Evolutionary conservation across 306 rosid genomes (phyloP).

Genomic region (Canavalia gladiata): DNA sequence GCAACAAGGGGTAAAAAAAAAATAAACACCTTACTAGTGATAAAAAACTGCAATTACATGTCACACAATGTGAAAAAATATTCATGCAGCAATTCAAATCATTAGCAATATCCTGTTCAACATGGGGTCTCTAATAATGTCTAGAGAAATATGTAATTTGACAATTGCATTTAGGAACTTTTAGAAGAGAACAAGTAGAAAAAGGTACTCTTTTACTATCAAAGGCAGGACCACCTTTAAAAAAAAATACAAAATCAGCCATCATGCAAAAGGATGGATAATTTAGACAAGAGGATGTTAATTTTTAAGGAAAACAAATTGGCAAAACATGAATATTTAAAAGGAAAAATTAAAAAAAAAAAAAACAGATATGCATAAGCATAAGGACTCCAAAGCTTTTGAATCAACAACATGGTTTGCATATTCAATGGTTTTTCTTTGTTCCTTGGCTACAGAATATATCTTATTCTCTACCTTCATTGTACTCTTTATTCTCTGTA

Average conservation of each 20-base stretch:
- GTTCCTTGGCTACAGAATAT: background rate
- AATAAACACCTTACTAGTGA: constrained; percentile 6
- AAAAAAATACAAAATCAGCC: background rate
- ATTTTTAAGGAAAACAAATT: constrained; percentile 13
- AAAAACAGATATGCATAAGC: background rate
- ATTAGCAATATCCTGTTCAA: background rate
- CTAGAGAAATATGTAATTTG: background rate
- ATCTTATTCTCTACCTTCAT: background rate
- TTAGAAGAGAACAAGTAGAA: background rate
- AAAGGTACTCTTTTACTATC: background rate
- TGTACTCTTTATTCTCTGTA: background rate
- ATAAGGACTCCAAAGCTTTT: background rate
- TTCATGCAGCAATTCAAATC: background rate
- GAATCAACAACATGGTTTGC: background rate
- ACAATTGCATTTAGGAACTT: background rate
- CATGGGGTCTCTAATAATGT: too few species aligned
- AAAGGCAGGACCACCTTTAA: background rate
- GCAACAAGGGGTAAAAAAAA: background rate
- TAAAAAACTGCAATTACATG: constrained; percentile 19
- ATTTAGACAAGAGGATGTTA: background rate
- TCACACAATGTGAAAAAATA: background rate
- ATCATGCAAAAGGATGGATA: too few species aligned
- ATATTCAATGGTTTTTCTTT: background rate
- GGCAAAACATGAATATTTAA: background rate
- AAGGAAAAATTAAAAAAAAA: background rate